Conservation (phyloP, 2,329 filamentous ascomycete species). For the Clonostachys byssicola region DNA sequence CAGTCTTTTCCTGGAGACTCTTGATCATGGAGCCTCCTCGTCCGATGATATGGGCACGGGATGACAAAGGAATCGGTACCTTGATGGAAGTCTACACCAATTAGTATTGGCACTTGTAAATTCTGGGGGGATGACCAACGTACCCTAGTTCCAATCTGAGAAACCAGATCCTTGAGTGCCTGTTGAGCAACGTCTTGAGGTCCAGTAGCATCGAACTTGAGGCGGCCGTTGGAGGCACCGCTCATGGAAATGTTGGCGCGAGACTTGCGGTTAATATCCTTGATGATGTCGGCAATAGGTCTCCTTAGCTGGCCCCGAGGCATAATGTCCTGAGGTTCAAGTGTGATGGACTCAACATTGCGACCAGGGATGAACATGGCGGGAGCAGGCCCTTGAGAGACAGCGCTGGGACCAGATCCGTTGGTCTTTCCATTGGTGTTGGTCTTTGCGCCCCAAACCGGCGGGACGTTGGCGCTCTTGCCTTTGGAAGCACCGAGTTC, state of each 20-base stretch:
- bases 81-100: constrained; percentile 49
- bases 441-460: constrained; percentile 75
- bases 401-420: constrained; percentile 45
- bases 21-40: constrained; percentile 88
- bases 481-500: constrained; percentile 69
- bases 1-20: constrained; percentile 82
- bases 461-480: constrained; percentile 63
- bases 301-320: constrained; percentile 77
- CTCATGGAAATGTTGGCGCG: constrained; percentile 81
- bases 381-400: constrained; percentile 23
- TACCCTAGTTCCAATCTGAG: constrained; percentile 84
- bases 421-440: constrained; percentile 46
- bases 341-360: constrained; percentile 70
- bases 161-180: constrained; percentile 83
- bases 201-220: constrained; percentile 82
- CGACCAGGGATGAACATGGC: constrained; percentile 77
- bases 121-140: constrained; percentile 12
- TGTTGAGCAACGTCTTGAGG: constrained; percentile 80
- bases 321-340: constrained; percentile 73
- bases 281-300: constrained; percentile 78
- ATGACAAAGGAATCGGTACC: constrained; percentile 77
- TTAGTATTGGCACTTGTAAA: background rate
- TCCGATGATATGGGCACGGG: constrained; percentile 88
- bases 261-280: constrained; percentile 88
- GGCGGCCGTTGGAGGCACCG: constrained; percentile 64